Evolutionary conservation across 2,329 filamentous ascomycete genomes (phyloP).

Genomic region (Diaporthe sp.): DNA sequence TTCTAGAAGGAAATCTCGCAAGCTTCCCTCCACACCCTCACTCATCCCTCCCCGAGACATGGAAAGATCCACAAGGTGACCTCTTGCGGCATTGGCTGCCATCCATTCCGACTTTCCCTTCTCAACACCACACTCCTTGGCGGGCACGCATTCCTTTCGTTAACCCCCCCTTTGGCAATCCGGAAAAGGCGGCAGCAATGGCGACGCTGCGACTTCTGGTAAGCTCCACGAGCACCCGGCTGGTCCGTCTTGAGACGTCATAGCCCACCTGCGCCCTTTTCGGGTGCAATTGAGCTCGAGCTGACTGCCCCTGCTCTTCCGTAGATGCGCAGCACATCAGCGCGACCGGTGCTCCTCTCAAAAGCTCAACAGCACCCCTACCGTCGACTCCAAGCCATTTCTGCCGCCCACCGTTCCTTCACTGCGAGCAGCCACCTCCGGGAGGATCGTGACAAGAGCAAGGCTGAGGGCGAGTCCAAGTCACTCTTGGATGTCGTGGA

Average conservation of each 20-base stretch:
- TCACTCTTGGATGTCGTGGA: conserved; percentile 20
- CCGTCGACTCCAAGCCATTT: conserved; percentile 38
- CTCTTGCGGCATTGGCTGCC: conserved; percentile 41
- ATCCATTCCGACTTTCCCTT: neutral
- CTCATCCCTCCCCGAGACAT: conserved; percentile 23
- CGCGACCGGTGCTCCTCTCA: conserved; percentile 33
- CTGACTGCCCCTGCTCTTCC: conserved; percentile 31
- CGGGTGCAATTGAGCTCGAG: neutral
- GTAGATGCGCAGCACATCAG: conserved; percentile 37
- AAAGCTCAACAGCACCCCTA: conserved; percentile 34
- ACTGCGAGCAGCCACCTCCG: conserved; percentile 35
- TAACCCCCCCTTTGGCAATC: neutral
- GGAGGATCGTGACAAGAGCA: conserved; percentile 10
- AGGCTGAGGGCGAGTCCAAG: conserved; percentile 20
- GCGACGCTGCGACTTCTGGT: conserved; percentile 42
- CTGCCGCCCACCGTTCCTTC: conserved; percentile 38
- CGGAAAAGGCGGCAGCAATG: conserved; percentile 40
- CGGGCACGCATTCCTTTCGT: neutral
- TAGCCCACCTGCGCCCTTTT: conserved; percentile 11
- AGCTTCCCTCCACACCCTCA: conserved; percentile 14
- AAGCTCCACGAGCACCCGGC: conserved; percentile 15
- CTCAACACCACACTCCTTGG: conserved; percentile 35
- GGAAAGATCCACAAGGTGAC: conserved; percentile 36
- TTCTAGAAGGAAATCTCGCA: conserved; percentile 26
- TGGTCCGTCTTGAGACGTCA: conserved; percentile 29